These are phyloP conservation scores for Toxicodendron radicans DNA, from an alignment of 345 rosid genomes.

Conservation along the genomic window DNA sequence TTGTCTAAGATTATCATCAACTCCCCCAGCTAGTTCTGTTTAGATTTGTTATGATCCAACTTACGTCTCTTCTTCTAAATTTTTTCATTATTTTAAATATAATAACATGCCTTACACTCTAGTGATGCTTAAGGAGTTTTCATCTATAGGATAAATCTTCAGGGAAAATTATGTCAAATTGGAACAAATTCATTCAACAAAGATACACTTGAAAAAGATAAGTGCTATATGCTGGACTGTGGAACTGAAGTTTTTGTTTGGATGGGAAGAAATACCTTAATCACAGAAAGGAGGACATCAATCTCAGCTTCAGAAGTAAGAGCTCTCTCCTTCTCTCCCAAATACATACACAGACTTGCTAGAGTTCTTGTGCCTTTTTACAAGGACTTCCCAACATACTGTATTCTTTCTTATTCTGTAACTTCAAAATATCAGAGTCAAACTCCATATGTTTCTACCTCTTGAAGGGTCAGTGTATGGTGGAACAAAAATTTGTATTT, in stretches of 20 bases:
- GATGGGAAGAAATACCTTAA: constrained; percentile 73
- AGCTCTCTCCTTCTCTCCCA: background rate
- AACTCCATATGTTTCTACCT: background rate
- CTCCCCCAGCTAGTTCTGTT: background rate
- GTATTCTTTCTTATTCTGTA: background rate
- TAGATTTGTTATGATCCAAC: constrained; percentile 1
- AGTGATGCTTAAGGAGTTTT: constrained; percentile 14
- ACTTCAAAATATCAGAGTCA: background rate
- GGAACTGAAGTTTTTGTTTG: constrained; percentile 68
- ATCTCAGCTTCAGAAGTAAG: constrained; percentile 74
- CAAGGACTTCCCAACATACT: background rate
- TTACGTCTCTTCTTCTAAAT: background rate
- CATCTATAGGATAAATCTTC: constrained; percentile 57
- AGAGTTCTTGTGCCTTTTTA: background rate
- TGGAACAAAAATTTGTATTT: background rate
- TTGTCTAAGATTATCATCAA: constrained; percentile 4
- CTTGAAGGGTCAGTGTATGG: background rate
- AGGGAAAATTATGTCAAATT: constrained; percentile 53
- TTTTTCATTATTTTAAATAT: background rate
- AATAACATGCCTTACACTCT: constrained; percentile 9
- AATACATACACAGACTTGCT: background rate
- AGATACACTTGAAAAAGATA: constrained; percentile 62
- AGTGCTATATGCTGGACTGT: constrained; percentile 81
- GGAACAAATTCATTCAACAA: constrained; percentile 46
- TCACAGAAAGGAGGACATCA: constrained; percentile 70